A percentile compares a stretch with the other conserved stretches of the same genome.
Conservation (phyloP, 768 basidiomycete genomes). For the Mycena venus region DNA sequence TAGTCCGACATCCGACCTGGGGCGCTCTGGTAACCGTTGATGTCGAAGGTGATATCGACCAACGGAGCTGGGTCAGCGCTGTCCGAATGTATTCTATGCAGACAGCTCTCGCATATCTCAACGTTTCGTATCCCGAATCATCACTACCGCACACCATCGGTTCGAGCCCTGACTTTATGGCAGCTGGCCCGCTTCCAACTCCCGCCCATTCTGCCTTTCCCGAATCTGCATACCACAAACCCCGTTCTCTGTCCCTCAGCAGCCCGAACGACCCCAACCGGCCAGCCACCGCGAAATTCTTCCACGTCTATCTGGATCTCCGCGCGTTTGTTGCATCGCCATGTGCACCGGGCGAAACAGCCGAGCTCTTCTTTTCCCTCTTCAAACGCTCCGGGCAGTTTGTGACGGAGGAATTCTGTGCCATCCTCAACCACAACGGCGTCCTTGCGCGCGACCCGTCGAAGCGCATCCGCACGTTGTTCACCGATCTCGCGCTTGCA, state of each 20-base stretch:
- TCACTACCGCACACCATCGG: constrained; percentile 57
- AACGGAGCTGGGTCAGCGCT: constrained; percentile 89
- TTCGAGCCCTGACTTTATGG: constrained; percentile 61
- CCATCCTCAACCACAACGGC: constrained; percentile 92
- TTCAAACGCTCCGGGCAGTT: constrained; percentile 92
- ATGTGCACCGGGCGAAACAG: constrained; percentile 92
- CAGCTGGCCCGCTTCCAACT: constrained; percentile 64
- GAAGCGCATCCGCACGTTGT: constrained; percentile 85
- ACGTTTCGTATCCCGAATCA: constrained; percentile 61
- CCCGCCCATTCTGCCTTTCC: constrained; percentile 82
- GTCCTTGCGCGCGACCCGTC: constrained; percentile 85
- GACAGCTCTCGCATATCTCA: constrained; percentile 82
- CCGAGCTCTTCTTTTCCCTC: constrained; percentile 93
- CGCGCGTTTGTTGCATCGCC: constrained; percentile 93
- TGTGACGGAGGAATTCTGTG: constrained; percentile 94
- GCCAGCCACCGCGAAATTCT: constrained; percentile 77
- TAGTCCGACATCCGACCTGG: constrained; percentile 95
- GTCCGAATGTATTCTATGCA: constrained; percentile 95
- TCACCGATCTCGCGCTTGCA: constrained; percentile 87
- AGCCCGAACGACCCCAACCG: constrained; percentile 49
- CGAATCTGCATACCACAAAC: constrained; percentile 59
- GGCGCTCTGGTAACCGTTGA: constrained; percentile 94
- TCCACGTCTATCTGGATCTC: constrained; percentile 91
- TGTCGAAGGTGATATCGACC: constrained; percentile 85
- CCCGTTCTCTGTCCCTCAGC: constrained; percentile 55